Evolutionary conservation across 2,329 filamentous ascomycete genomes (phyloP).

Genomic region (Phoma sp.): DNA sequence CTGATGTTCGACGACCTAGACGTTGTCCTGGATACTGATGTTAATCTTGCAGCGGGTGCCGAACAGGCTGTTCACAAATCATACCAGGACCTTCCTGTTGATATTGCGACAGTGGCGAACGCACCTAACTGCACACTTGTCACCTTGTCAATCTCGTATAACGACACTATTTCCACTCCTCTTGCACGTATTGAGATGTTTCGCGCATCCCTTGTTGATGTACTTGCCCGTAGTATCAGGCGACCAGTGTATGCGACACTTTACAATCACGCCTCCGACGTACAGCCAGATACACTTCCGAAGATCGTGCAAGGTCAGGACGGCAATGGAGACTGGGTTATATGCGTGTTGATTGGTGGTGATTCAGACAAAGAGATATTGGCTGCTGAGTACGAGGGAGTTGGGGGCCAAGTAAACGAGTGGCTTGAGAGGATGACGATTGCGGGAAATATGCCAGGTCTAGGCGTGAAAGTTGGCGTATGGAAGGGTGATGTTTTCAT

Average conservation of each 20-base stretch:
- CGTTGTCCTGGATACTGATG: background rate
- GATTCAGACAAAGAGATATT: background rate
- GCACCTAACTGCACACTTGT: background rate
- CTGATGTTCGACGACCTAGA: background rate
- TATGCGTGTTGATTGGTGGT: background rate
- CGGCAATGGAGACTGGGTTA: conserved; percentile 3
- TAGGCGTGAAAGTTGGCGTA: background rate
- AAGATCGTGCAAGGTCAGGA: conserved; percentile 3
- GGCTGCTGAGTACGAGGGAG: background rate
- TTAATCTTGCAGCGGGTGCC: background rate
- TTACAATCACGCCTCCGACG: background rate
- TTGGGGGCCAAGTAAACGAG: background rate
- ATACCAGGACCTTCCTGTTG: conserved; percentile 2
- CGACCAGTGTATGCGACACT: background rate
- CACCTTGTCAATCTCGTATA: background rate
- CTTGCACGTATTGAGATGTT: background rate
- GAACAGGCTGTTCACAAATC: background rate
- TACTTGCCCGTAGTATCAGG: background rate
- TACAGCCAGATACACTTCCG: background rate
- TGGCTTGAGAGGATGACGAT: background rate
- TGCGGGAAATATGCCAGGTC: background rate
- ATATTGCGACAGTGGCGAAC: background rate
- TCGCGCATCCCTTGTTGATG: background rate
- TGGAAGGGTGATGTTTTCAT: conserved; percentile 12
- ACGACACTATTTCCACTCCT: background rate